phyloP scores from a whole-genome alignment of 1,284 basidiomycete species.

The Termitomyces sp. region DNA sequence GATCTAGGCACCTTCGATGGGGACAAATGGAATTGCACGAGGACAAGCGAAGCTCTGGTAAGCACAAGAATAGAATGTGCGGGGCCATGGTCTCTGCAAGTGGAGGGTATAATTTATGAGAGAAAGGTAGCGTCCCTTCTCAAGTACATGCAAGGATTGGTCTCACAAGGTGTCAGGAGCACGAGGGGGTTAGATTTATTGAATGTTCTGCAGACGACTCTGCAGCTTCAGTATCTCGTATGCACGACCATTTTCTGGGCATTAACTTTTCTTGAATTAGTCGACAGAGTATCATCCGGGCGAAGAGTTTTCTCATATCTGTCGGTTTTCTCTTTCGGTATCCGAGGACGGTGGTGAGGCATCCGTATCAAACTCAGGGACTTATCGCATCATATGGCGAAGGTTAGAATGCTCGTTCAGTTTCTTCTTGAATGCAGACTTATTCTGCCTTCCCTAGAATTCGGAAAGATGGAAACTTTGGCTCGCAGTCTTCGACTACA shows the following conservation, averaged over 20 bases:
- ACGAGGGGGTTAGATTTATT: conserved; percentile 39
- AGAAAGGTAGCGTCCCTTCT: conserved; percentile 35
- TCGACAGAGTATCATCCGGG: conserved; percentile 53
- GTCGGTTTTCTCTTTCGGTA: conserved; percentile 43
- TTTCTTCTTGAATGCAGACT: neutral
- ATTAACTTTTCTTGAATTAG: neutral
- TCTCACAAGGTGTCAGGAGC: conserved; percentile 34
- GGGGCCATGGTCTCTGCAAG: conserved; percentile 47
- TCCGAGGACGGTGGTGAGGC: conserved; percentile 31
- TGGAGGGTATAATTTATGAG: conserved; percentile 45
- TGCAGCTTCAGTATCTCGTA: conserved; percentile 40
- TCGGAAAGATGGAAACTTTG: conserved; percentile 35
- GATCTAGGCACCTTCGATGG: conserved; percentile 55
- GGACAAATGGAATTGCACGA: conserved; percentile 47
- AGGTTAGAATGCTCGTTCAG: conserved; percentile 37
- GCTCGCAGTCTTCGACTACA: conserved; percentile 40
- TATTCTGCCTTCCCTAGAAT: conserved; percentile 29
- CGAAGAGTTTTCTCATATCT: conserved; percentile 56
- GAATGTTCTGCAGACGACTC: conserved; percentile 33
- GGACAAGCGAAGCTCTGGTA: conserved; percentile 52
- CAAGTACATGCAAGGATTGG: neutral
- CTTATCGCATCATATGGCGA: conserved; percentile 62
- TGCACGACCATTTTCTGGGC: no score
- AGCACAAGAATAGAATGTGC: conserved; percentile 44
- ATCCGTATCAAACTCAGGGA: conserved; percentile 45